Evolutionary conservation across 2,329 filamentous ascomycete genomes (phyloP), one percentile per base, ranked within the genome.

Genomic region (Capronia epimyces): DNA sequence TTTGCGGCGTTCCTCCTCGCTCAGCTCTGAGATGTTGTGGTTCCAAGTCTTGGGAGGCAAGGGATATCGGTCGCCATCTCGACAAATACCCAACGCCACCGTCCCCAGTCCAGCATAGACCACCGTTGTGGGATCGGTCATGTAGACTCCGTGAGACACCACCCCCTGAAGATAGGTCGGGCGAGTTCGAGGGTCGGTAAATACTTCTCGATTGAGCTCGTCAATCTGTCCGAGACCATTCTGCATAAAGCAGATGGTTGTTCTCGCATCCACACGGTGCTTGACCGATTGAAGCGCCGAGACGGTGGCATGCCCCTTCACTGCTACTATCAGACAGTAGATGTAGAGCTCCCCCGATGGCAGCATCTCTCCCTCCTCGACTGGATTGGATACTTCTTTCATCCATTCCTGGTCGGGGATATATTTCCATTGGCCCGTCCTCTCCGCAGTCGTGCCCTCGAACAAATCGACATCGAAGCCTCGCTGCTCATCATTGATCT

Each of bases 211-310:
- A 61, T 88, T 89, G 34, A 96, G 76, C 43, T 83, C 78, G 43
- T 97, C 89, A n/a, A 89, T 75, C 1, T 89, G 73, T 0, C 93
- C 91, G 67, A 97, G 80, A 1, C 90, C 89, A 56, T 91, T 87
- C 50, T 89, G 85, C 49, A 94, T 67, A 49, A 95, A 78, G 52
- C 86, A 81, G 6, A 95, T 77, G 0, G 87, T 86, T 1, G 85
- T 88, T 22, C 81, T 71, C 2, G 77, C 72, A 37, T 79, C 75
- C n/a, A 94, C 70, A 8, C 87, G 79, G 56, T 81, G 76, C 2
- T 83, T 76, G 46, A 95, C 79, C 1, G 78, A 69, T 5, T 78
- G 72, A 12, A 95, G 68, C 34, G 86, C 84, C 1, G 76, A 70
- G n/a, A 87, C 66, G 0, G 87, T 86, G 31, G 79, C 71, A 2